These are phyloP conservation scores for Citrullus colocynthis DNA, from an alignment of 306 rosid species.

Conservation along the genomic window DNA sequence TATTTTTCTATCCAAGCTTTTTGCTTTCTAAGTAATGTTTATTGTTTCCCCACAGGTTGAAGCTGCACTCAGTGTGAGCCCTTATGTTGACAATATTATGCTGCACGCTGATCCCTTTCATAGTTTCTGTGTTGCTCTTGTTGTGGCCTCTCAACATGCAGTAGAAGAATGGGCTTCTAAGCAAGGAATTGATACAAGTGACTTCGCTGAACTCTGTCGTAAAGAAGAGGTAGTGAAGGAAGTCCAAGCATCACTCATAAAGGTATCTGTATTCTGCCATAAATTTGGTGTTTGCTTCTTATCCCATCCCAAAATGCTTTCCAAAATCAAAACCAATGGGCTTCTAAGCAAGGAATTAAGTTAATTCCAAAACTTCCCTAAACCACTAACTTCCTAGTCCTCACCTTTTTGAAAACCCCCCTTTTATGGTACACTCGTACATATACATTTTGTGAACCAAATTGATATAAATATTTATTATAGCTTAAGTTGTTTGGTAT, in stretches of 20 bases:
- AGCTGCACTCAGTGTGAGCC: slow-evolving; percentile 67
- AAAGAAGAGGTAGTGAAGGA: slow-evolving; percentile 62
- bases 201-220: slow-evolving; percentile 47
- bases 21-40: slow-evolving; percentile 17
- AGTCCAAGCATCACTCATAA: slow-evolving; percentile 48
- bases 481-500: not conserved
- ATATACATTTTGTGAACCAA: not conserved
- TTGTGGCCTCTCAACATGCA: slow-evolving; percentile 51
- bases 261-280: slow-evolving; percentile 32
- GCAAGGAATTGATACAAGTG: slow-evolving; percentile 49
- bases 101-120: slow-evolving; percentile 85
- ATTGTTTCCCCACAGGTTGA: slow-evolving; percentile 57
- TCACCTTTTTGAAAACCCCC: not conserved
- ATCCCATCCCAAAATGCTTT: not conserved
- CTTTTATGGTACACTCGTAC: not conserved
- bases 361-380: not conserved
- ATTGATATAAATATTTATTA: not conserved
- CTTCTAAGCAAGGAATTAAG: too few species aligned
- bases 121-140: slow-evolving; percentile 79
- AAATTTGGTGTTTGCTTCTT: not conserved
- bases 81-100: slow-evolving; percentile 69
- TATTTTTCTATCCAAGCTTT: slow-evolving; percentile 7
- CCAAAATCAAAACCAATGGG: not conserved
- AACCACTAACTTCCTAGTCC: not conserved
- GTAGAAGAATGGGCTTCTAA: slow-evolving; percentile 71